phyloP scores from a whole-genome alignment of 805 yeast species.

The Ogataea populi-albae region DNA sequence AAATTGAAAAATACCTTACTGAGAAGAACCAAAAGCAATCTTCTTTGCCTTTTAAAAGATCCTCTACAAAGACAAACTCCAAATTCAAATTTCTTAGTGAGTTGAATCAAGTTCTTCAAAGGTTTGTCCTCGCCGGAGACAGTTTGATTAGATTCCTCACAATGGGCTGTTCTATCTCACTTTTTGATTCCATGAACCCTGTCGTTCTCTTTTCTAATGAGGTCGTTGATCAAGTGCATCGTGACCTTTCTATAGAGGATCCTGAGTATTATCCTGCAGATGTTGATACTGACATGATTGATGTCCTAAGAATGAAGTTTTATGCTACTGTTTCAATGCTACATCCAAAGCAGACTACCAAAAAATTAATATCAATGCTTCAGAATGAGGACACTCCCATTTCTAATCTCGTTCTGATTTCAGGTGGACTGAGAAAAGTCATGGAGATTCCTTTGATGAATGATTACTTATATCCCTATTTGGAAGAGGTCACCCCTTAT shows the following conservation, averaged over 20 bases:
- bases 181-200: constrained; percentile 25
- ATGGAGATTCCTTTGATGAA: constrained; percentile 21
- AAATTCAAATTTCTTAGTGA: constrained; percentile 30
- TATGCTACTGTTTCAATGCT: constrained; percentile 26
- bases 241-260: constrained; percentile 31
- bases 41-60: constrained; percentile 22
- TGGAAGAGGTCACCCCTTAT: constrained; percentile 22
- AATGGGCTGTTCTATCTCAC: constrained; percentile 32
- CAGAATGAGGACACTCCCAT: constrained; percentile 15
- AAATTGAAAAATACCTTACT: constrained; percentile 26
- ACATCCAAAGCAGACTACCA: constrained; percentile 16
- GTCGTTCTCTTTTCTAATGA: constrained; percentile 29
- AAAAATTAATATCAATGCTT: constrained; percentile 14
- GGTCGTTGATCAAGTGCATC: constrained; percentile 23
- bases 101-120: constrained; percentile 20
- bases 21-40: constrained; percentile 23
- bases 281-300: constrained; percentile 15
- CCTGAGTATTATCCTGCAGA: constrained; percentile 22
- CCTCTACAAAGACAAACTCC: constrained; percentile 18
- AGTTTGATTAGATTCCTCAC: constrained; percentile 32
- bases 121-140: constrained; percentile 27
- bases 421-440: constrained; percentile 27
- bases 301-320: constrained; percentile 24
- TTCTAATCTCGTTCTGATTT: constrained; percentile 15
- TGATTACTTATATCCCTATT: constrained; percentile 14